Evolutionary conservation across 129 eudicot species (phyloP).

Genomic region (Tagetes patula): DNA sequence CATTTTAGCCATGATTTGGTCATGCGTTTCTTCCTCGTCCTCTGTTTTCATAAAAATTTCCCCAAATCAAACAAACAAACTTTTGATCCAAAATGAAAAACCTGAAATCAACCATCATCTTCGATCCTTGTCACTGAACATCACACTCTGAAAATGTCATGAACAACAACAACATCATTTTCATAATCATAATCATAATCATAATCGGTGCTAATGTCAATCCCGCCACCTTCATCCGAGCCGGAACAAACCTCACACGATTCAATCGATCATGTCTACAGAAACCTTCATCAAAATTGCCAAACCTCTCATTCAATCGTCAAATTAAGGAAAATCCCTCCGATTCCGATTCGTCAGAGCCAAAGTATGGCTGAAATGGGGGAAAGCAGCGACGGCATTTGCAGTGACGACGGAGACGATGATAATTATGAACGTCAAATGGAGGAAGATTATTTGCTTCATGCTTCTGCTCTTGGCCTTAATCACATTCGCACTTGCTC

Average conservation of each 20-base stretch:
- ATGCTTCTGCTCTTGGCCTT: constrained; percentile 65
- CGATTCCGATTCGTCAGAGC: constrained; percentile 58
- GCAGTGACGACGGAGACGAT: constrained; percentile 32
- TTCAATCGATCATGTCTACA: constrained; percentile 41
- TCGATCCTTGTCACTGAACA: constrained; percentile 9
- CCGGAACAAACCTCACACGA: constrained; percentile 36
- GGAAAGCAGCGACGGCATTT: constrained; percentile 26
- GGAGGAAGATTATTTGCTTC: constrained; percentile 49
- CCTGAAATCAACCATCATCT: constrained; percentile 25
- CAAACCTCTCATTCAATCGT: constrained; percentile 47
- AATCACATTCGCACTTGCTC: constrained; percentile 84
- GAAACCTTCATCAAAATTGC: constrained; percentile 36
- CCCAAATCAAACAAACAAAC: constrained; percentile 22
- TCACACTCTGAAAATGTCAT: constrained; percentile 21
- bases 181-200: too few relatives aligned
- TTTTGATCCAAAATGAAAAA: constrained; percentile 23
- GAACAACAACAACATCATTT: background rate
- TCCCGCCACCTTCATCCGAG: constrained; percentile 38
- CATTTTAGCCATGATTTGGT: background rate
- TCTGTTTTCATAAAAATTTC: constrained; percentile 22
- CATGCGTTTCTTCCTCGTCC: constrained; percentile 28
- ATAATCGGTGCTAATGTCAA: constrained; percentile 43
- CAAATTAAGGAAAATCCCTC: constrained; percentile 68
- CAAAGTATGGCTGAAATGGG: constrained; percentile 34
- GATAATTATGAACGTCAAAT: constrained; percentile 21